Evolutionary conservation across 2,329 filamentous ascomycete species (phyloP), one percentile per base, ranked within the genome.

Genomic region (Cercospora sp.): DNA sequence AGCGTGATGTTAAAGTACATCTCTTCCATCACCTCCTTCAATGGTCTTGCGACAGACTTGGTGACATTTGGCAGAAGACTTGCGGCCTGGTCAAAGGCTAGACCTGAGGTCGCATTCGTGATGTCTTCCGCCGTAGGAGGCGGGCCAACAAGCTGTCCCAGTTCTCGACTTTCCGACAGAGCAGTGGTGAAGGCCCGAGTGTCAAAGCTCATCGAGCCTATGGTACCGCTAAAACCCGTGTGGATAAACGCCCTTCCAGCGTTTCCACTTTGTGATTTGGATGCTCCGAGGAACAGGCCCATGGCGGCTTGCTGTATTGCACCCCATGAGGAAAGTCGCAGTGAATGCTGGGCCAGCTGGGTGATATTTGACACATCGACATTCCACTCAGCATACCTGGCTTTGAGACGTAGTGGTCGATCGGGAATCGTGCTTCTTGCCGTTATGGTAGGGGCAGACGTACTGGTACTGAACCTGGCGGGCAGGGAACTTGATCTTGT

Each of bases 1-100:
- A 72, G 6, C 2, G 68, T 73, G 33, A 73, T 66, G 31, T 73
- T 73, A 20, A 70, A 67, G 59, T 67, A 72, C 8, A 73, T 60
- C 26, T 68, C 65, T 58, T 68, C 60, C 6, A 68, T 5, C 8
- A 63, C 62, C 1, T 45, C 36, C 23, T 64, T 63, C 39, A 69
- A 48, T 16, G 33, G 55, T 18, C 36, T 39, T 2, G n/a, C 42
- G 30, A 26, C 23, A 26, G 23, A 26, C 23, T 26, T 26, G 23
- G 39, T 23, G 8, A 20, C 23, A 20, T 60, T 65, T 1, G 64
- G 64, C 18, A 66, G 28, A 7, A 66, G 26, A 33, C 67, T 66
- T 5, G 28, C 39, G 3, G 67, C 67, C 8, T 51, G 30, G 0
- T 66, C 64, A 18, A 13, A 69, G 1, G 45, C 64, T 1, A 18